Percentiles rank a stretch among this genome's conserved stretches.
Evolutionary conservation across 176 grass and related monocot species (phyloP).

Genomic region (Aegilops speltoides): DNA sequence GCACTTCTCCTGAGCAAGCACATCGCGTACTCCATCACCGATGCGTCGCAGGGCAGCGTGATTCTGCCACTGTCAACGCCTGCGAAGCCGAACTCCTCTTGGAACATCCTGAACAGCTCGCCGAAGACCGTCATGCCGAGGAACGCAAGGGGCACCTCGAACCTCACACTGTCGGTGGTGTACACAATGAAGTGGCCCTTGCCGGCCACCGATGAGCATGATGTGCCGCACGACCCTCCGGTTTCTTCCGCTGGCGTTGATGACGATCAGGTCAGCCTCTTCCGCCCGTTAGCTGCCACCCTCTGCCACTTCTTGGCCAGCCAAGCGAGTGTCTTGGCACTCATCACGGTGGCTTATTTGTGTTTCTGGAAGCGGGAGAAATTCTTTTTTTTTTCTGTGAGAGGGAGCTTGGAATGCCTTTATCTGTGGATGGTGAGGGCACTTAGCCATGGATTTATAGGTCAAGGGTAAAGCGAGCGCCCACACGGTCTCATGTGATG

Average conservation of each 20-base stretch:
- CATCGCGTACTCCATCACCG: constrained; percentile 43
- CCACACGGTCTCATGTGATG: background rate
- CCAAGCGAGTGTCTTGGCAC: constrained; percentile 19
- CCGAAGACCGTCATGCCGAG: constrained; percentile 30
- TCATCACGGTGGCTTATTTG: constrained; percentile 23
- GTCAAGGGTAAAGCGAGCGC: background rate
- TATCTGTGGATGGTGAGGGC: background rate
- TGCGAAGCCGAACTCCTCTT: constrained; percentile 50
- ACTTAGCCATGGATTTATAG: constrained; percentile 8
- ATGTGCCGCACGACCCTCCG: background rate
- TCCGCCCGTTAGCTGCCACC: background rate
- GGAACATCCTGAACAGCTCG: constrained; percentile 41
- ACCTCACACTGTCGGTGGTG: constrained; percentile 20
- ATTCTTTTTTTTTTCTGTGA: background rate
- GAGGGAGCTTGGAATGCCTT: background rate
- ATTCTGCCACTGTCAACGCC: constrained; percentile 32
- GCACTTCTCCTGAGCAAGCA: constrained; percentile 32
- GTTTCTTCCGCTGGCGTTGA: background rate
- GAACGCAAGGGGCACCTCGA: constrained; percentile 47
- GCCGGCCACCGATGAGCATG: background rate
- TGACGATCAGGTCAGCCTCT: background rate
- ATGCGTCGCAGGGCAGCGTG: constrained; percentile 37
- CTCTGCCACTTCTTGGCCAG: constrained; percentile 48
- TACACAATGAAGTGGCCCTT: constrained; percentile 35
- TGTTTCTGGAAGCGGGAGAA: background rate